Base-by-base conservation (phyloP, 257 asterid species). In the Marsdenia floribunda region DNA sequence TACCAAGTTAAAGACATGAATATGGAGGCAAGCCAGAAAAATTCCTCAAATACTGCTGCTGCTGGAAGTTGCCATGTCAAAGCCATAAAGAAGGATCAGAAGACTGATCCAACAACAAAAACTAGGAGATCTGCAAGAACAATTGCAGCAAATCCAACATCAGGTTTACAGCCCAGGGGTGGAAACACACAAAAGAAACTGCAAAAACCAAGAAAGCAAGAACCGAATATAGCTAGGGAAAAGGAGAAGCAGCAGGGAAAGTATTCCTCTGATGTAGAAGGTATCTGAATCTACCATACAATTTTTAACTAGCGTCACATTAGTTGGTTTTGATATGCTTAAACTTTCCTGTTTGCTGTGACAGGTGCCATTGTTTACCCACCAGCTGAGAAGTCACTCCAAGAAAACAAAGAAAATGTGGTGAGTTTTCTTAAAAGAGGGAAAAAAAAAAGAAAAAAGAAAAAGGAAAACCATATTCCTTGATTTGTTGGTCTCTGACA, bases 401-500 rank as follows among this genome's bases (percentile, higher is more conserved):
- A 84, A 82, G 98, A 90, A 55, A 85, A 91, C 84, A 91, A 93
- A 82, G 98, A 93, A 80, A 93, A 93, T 81, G 55, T 86, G 95
- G 98, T 93, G 82, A 69, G 38, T 2, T 21, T 46, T 0, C 6
- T 29, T 14, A 2, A 0, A 14, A 21, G 7, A 6, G 1, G 9
- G 7, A 16, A 16, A 53, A 13, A 50, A 12, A 47, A 2, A 12
- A 12, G 15, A 47, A 7, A 47, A 47, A 47, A 6, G 2, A 2
- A 15, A 14, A 52, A 53, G 15, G 15, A 4, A 2, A 0, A 5
- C 29, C 61, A 55, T 22, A 21, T 55, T 35, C 69, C 71, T 66
- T 66, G 26, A 66, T 19, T 33, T 7, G 18, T 4, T 19, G 19
- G 42, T 24, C 35, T 0, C 3, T n/a, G 24, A 59, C 26, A 52